phyloP scores from a whole-genome alignment of 148 eudicot genomes.

The Amaranthus palmeri region DNA sequence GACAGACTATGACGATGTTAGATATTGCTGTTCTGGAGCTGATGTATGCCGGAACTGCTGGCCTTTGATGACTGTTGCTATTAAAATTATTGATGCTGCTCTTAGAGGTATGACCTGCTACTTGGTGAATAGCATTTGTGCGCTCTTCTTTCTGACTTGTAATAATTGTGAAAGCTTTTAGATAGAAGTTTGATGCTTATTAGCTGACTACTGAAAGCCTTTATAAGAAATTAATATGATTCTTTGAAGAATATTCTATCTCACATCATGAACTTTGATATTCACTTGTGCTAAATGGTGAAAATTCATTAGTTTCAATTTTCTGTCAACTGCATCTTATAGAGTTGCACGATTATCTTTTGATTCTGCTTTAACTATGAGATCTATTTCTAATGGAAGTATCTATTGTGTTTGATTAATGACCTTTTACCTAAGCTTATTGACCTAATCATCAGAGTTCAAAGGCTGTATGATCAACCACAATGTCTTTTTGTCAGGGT shows the following conservation, averaged over 20 bases:
- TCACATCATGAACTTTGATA: neutral
- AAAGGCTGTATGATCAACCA: too few species aligned
- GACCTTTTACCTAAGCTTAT: neutral
- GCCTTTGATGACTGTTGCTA: slow-evolving; percentile 95
- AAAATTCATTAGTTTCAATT: neutral
- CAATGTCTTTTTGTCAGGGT: too few species aligned
- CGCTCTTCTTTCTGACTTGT: neutral
- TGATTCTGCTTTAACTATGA: neutral
- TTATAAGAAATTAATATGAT: neutral
- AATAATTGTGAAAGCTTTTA: neutral
- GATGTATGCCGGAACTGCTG: slow-evolving; percentile 89
- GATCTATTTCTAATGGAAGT: neutral
- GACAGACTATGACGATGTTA: slow-evolving; percentile 86
- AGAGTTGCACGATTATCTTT: neutral
- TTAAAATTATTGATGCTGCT: slow-evolving; percentile 82
- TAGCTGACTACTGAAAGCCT: neutral
- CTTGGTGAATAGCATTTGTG: neutral
- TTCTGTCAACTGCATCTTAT: neutral
- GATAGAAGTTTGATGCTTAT: neutral
- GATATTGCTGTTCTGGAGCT: slow-evolving; percentile 94
- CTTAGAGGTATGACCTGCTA: slow-evolving; percentile 60
- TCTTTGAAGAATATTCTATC: neutral
- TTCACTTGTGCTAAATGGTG: neutral
- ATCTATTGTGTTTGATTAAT: neutral
- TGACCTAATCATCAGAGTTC: too few species aligned